Evolutionary conservation across 2,329 filamentous ascomycete genomes (phyloP), one percentile per base, ranked within the genome.

Genomic region (Stagonosporopsis cucurbitacearum): DNA sequence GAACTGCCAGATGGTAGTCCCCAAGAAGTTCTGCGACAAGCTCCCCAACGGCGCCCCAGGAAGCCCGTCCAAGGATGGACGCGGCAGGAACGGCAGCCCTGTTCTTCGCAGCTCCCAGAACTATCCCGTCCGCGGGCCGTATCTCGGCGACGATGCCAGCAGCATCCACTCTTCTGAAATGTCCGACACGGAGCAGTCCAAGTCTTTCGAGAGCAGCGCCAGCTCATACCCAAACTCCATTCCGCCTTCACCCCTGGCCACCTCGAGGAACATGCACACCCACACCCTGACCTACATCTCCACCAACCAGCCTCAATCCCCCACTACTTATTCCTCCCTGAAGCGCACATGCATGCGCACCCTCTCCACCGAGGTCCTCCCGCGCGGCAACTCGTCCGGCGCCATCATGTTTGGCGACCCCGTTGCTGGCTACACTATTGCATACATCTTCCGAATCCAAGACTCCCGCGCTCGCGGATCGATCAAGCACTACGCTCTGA

Each of bases 371-470:
- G 84, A 86, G 65, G 77, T 80, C 9, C 75, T 86, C 3, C 84
- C 84, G 3, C 79, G 79, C 32, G 82, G 83, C 44, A 80, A 83
- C 36, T 81, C 82, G 0, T 84, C 83, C 6, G 84, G 84, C 0
- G 82, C 82, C n/a, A 72, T 86, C 42, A 84, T 81, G 64, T 86
- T 86, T 60, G 83, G 83, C 25, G 83, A 86, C 58, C 76, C 80
- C 0, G 77, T 77, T 19, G 78, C 81, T 6, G 84, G 84, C 48
- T 84, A 85, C 72, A 85, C 83, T 17, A 83, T 86, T 48, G 83
- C 84, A 37, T 86, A 84, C 66, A 79, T 84, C 36, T 86, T 86
- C 69, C 82, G 83, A 40, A 77, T 86, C 17, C 81, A 81, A 13
- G 84, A 86, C 63, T 82, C 82, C 15, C 80, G 83, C 69, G 83